Conservation (phyloP, 257 asterid species). For the Mentha longifolia region DNA sequence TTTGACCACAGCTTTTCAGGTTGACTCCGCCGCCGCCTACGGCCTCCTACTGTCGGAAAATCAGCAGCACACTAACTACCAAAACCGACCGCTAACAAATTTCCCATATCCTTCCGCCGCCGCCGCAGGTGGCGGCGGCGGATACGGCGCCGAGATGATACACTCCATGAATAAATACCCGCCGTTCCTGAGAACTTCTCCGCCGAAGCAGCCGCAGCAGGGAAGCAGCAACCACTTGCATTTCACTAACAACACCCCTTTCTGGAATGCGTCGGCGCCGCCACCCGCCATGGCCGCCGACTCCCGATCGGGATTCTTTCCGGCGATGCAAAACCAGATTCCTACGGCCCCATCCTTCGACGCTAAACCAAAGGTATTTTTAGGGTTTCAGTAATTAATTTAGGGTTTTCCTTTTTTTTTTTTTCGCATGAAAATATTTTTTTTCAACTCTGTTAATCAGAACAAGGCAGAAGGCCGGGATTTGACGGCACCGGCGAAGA, state of each 20-base stretch:
- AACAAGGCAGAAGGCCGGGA: slow-evolving; percentile 44
- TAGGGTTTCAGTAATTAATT: background rate
- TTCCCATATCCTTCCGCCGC: slow-evolving; percentile 40
- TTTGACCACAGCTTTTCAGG: slow-evolving; percentile 47
- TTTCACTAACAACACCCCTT: slow-evolving; percentile 69
- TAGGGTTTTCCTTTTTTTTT: slow-evolving; percentile 30
- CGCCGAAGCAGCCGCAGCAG: slow-evolving; percentile 49
- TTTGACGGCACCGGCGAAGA: slow-evolving; percentile 43
- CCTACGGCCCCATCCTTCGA: slow-evolving; percentile 53
- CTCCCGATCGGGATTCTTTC: slow-evolving; percentile 57
- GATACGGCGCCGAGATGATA: slow-evolving; percentile 36
- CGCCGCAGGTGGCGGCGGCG: slow-evolving; percentile 39
- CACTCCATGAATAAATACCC: slow-evolving; percentile 60
- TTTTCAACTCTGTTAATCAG: slow-evolving; percentile 25
- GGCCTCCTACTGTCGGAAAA: slow-evolving; percentile 53
- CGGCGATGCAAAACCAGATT: slow-evolving; percentile 52
- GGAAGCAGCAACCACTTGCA: slow-evolving; percentile 56
- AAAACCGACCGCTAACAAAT: slow-evolving; percentile 37
- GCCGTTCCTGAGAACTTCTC: slow-evolving; percentile 54
- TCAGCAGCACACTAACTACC: slow-evolving; percentile 37
- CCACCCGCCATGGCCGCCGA: slow-evolving; percentile 40
- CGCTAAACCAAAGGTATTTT: slow-evolving; percentile 35
- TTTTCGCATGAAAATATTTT: background rate
- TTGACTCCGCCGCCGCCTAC: slow-evolving; percentile 55
- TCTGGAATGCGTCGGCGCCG: slow-evolving; percentile 71